Conservation (phyloP, 2,329 filamentous ascomycete genomes). For the Zasmidium cellare region DNA sequence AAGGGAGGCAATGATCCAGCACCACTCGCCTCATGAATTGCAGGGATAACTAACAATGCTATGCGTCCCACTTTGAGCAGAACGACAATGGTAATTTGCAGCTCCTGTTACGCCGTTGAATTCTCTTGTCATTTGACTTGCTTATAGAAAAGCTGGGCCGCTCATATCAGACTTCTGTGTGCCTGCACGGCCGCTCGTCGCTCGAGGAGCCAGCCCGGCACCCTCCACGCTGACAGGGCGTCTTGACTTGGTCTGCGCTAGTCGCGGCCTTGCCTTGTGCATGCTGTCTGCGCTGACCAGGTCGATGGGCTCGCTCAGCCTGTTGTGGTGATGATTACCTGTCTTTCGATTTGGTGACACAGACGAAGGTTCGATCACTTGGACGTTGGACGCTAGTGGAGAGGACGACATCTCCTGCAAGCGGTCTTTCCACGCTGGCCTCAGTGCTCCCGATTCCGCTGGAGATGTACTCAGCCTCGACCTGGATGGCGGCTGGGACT, state of each 20-base stretch:
- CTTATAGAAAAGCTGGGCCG: conserved; percentile 9
- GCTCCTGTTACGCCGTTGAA: no score
- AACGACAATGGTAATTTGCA: no score
- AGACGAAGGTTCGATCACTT: background rate
- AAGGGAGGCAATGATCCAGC: no score
- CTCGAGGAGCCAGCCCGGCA: conserved; percentile 1
- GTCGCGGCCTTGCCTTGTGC: conserved; percentile 21
- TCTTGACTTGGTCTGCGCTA: conserved; percentile 21
- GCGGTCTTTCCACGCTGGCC: conserved; percentile 6
- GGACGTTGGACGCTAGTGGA: conserved; percentile 20
- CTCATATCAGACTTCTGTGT: conserved; percentile 9
- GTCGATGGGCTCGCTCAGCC: conserved; percentile 28
- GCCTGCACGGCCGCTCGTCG: background rate
- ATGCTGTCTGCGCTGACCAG: conserved; percentile 33
- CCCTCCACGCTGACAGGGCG: conserved; percentile 25
- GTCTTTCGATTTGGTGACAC: background rate
- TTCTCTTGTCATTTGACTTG: no score
- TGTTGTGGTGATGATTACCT: conserved; percentile 9
- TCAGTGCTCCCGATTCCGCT: no score
- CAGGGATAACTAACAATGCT: no score
- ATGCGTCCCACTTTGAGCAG: no score
- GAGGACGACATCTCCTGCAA: conserved; percentile 24
- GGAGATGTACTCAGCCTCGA: background rate
- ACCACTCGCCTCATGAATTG: no score
- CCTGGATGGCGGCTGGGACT: conserved; percentile 13